Evolutionary conservation across 2,329 filamentous ascomycete species (phyloP), one percentile per base, ranked within the genome.

Genomic region (Pseudocercospora musae): DNA sequence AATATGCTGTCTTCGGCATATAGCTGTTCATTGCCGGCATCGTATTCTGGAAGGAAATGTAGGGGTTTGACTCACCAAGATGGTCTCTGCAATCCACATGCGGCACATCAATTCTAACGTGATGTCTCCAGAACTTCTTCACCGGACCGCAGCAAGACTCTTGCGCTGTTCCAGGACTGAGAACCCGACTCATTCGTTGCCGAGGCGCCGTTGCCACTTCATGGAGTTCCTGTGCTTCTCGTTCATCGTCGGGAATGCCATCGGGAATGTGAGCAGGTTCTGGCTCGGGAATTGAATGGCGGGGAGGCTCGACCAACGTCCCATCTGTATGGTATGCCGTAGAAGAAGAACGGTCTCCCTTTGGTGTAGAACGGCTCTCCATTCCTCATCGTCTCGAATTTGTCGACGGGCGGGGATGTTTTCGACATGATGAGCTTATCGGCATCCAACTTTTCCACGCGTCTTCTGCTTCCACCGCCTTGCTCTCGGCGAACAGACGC

Each of bases 31-130:
- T n/a, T n/a, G n/a, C n/a, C n/a, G n/a, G n/a, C n/a, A n/a, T n/a
- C n/a, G n/a, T n/a, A n/a, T n/a, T n/a, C n/a, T n/a, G n/a, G n/a
- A 9, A 52, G 15, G 37, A 40, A 7, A 40, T 40, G n/a, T n/a
- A 40, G n/a, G n/a, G 3, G 2, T 7, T 50, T n/a, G 5, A 54
- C 78, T 58, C 78, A 85, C 84, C 84, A 46, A 87, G 69, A 73
- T 86, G 83, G 69, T 87, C 84, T 72, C 84, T 77, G 66, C 80
- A 81, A 53, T 78, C 72, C 27, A 78, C 76, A 63, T 81, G 80
- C 13, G 81, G 79, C 15, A 86, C 83, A 3, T 78, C 75, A 6
- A 85, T 72, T 57, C 76, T 78, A 54, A 86, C 72, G 62, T 86
- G 78, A 25, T 77, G 75, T 44, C 74, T 73, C 83, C 84, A 86